Evolutionary conservation across 1,284 basidiomycete species (phyloP), one percentile per base, ranked within the genome.

Genomic region (Irpex sp.): DNA sequence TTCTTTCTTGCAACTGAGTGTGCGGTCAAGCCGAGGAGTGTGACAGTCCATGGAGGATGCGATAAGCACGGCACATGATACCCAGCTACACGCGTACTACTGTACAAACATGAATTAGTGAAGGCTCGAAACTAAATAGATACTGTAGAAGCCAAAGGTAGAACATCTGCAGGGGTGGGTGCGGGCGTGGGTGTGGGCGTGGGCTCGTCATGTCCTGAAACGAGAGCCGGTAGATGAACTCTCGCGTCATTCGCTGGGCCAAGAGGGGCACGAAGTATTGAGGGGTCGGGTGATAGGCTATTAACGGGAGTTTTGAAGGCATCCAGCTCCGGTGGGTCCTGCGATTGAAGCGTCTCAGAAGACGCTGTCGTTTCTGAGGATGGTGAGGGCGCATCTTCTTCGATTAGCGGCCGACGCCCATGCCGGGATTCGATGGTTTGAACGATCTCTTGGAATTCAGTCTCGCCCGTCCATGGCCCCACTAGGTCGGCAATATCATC

Each of bases 401-500:
- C 57, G 60, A 68, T 53, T 9, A 46, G 19, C 5, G 67, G 68
- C 33, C 65, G 66, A 50, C 70, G 65, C 4, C 71, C 70, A 13
- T 59, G 62, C 13, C 86, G 81, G 17, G 77, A 70, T 65, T 85
- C 80, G 56, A 92, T 83, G 1, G 79, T 77, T 31, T 78, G 68
- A 21, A 81, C 78, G 39, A 92, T 85, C 11, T 83, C 79, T 1
- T 76, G 71, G 65, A 90, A 83, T 57, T 90, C 90, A 51, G 84
- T 77, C 66, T 81, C 81, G 15, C 89, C 90, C 1, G 81, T 82
- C 84, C 84, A 87, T 1, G 73, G 69, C 11, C 70, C 70, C 8
- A 88, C 82, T n/a, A 86, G 72, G 3, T 79, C 77, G 1, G 81
- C 81, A 60, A 94, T 75, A 51, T 84, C 85, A 1, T 84, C 83